Percentiles rank a stretch among this genome's conserved stretches.
phyloP scores from a whole-genome alignment of 352 stramenopile species.

The Elongisporangium senticosum region DNA sequence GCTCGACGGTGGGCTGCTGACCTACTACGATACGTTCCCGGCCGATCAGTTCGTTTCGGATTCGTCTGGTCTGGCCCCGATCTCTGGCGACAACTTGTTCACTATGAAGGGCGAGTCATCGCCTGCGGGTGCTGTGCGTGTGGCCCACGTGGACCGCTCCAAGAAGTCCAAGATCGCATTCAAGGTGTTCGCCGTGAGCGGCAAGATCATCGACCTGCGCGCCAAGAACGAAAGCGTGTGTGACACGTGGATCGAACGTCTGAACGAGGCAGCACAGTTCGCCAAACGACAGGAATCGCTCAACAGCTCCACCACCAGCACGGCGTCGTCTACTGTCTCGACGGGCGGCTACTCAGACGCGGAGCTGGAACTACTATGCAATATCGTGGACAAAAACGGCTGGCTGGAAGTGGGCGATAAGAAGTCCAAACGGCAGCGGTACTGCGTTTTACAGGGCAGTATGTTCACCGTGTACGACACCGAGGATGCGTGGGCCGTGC shows the following conservation, averaged over 20 bases:
- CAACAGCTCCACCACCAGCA: slow-evolving; percentile 69
- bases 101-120: slow-evolving; percentile 69
- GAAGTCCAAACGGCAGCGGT: slow-evolving; percentile 66
- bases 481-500: slow-evolving; percentile 75
- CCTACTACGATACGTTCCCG: slow-evolving; percentile 83
- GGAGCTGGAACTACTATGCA: slow-evolving; percentile 60
- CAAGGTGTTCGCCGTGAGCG: slow-evolving; percentile 76
- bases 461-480: slow-evolving; percentile 85
- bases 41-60: slow-evolving; percentile 70
- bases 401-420: slow-evolving; percentile 76
- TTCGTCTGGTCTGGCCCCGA: slow-evolving; percentile 40
- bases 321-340: slow-evolving; percentile 57
- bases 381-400: slow-evolving; percentile 75
- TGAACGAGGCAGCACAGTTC: slow-evolving; percentile 60
- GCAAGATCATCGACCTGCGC: slow-evolving; percentile 79
- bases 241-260: slow-evolving; percentile 65
- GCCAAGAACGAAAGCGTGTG: slow-evolving; percentile 74
- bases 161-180: slow-evolving; percentile 78
- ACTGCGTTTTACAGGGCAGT: slow-evolving; percentile 70
- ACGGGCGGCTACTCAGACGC: slow-evolving; percentile 58
- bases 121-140: slow-evolving; percentile 57
- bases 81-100: slow-evolving; percentile 59
- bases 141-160: slow-evolving; percentile 71
- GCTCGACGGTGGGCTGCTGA: slow-evolving; percentile 65
- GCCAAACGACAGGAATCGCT: slow-evolving; percentile 75